Base-by-base conservation (phyloP, 1,284 basidiomycete species). In the Trichosporon asahii region DNA sequence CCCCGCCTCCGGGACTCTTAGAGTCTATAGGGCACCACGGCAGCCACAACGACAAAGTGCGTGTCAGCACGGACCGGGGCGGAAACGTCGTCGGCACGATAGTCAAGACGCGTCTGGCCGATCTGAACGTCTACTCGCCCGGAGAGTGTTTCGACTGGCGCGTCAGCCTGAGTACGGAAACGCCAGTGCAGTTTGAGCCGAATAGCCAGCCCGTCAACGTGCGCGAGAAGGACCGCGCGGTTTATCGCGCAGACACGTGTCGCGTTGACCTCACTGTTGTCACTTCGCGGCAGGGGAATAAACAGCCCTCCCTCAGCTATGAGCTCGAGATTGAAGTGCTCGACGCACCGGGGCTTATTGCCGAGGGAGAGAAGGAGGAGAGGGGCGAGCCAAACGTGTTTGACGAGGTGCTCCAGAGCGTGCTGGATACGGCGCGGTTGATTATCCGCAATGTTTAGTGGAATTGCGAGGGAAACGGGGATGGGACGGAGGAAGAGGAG, bases 201-300 rank as follows among this genome's bases (percentile, higher is more conserved):
- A 35, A 31, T n/a, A 29, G 33, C 12, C 80, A 86, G 3, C 83
- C 89, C 0, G 85, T 85, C 1, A 85, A 87, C 74, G 87, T 87
- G 33, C 88, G 93, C 72, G 87, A 88, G 84, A 99, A 97, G 85
- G 94, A 99, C 82, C 87, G 97, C 44, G 86, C 98, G 78, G 93
- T 92, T 75, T 99, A 99, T 81, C 85, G 89, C 1, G 95, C 98
- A 83, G 94, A 98, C 83, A 90, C 95, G 72, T 94, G 94, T 80
- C 88, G 88, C 75, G 91, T 99, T 73, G 96, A 99, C 84, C 86
- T 99, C 63, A 99, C 96, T 0, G 93, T 95, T 81, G 96, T 99
- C 65, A 89, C 88, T 27, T 25, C 33, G 18, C 6, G 55, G 21
- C 63, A 37, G 9, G 63, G 35, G 4, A 12, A 76, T 11, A 46